These are phyloP conservation scores for Acarospora socialis DNA, from an alignment of 2,329 filamentous ascomycete species.

Conservation along the genomic window DNA sequence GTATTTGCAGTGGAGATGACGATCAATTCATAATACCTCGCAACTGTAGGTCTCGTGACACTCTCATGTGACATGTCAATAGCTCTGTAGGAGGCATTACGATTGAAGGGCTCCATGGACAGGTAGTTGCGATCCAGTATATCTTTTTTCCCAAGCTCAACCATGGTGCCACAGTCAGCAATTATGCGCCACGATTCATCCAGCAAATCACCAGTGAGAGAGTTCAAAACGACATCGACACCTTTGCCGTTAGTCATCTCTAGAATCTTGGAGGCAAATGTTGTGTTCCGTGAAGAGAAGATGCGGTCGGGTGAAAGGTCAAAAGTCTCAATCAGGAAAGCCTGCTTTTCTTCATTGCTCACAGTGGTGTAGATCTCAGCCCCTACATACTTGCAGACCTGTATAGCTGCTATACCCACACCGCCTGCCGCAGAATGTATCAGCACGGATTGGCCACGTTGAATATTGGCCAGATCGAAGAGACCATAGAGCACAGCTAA, in stretches of 20 bases:
- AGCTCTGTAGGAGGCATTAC: neutral
- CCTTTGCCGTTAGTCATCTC: conserved; percentile 3
- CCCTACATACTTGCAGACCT: conserved; percentile 9
- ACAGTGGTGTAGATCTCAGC: conserved; percentile 5
- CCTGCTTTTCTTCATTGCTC: neutral
- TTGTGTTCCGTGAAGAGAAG: conserved; percentile 1
- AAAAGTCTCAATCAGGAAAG: neutral
- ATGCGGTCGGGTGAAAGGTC: conserved; percentile 3
- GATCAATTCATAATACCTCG: neutral
- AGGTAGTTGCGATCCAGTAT: neutral
- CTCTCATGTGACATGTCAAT: neutral
- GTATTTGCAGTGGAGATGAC: neutral
- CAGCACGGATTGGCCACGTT: conserved; percentile 1
- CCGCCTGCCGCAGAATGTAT: conserved; percentile 11
- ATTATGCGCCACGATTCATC: conserved; percentile 2
- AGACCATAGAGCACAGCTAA: conserved; percentile 15
- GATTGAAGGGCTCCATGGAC: conserved; percentile 2
- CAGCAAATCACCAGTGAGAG: conserved; percentile 1
- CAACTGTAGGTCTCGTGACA: too few relatives aligned
- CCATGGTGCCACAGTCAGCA: neutral
- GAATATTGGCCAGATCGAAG: conserved; percentile 12
- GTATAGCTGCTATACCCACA: conserved; percentile 16
- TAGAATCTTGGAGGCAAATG: conserved; percentile 4
- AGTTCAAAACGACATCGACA: conserved; percentile 7
- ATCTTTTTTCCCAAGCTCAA: conserved; percentile 1